A percentile compares a stretch with the other conserved stretches of the same genome.
Evolutionary conservation across 2,329 filamentous ascomycete species (phyloP).

Genomic region (Immersiporthe knoxdaviesiana): DNA sequence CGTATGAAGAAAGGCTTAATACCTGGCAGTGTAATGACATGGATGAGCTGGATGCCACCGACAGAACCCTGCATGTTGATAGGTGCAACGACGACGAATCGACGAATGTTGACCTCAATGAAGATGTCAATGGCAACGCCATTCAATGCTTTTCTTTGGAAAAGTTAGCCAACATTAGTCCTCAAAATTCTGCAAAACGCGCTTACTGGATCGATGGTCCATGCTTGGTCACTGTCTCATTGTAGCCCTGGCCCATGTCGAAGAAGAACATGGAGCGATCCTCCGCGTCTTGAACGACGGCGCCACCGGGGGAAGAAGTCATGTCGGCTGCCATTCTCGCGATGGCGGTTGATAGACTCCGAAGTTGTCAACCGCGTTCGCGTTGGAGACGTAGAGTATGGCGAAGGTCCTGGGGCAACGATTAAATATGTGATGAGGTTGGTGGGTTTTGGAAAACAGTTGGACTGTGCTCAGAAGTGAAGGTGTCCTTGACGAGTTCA

Average conservation of each 20-base stretch:
- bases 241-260: constrained; percentile 2
- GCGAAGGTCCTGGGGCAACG: not conserved
- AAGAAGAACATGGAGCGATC: constrained; percentile 5
- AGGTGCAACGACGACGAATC: not conserved
- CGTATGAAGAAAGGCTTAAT: too few relatives aligned
- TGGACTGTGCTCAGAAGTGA: not conserved
- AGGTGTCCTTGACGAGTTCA: not conserved
- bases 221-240: not conserved
- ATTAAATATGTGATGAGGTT: not conserved
- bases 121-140: constrained; percentile 13
- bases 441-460: too few relatives aligned
- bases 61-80: not conserved
- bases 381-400: constrained; percentile 5
- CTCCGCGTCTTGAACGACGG: constrained; percentile 15
- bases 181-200: not conserved
- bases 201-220: constrained; percentile 21
- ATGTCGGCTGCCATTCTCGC: not conserved
- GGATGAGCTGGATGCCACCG: not conserved
- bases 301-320: not conserved
- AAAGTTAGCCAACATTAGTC: not conserved
- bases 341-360: not conserved
- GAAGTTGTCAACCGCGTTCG: not conserved
- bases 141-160: not conserved
- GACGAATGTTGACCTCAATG: not conserved
- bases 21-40: not conserved